These are phyloP conservation scores for Nematocida displodere DNA, from an alignment of 371 early-diverging fungal genomes.

Conservation along the genomic window DNA sequence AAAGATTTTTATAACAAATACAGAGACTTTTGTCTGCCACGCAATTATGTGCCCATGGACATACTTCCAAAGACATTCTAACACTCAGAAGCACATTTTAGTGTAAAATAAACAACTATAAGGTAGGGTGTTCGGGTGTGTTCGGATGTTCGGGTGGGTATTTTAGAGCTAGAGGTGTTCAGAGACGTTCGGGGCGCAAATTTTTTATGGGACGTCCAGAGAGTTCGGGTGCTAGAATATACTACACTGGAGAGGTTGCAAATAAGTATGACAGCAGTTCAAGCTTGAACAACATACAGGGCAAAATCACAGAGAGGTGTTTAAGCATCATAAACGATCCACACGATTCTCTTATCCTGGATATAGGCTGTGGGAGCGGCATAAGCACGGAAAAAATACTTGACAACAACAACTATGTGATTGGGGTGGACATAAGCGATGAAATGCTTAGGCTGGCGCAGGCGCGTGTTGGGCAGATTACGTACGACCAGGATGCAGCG, in stretches of 20 bases:
- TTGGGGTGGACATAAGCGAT: constrained; percentile 47
- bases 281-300: constrained; percentile 60
- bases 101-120: too few species aligned
- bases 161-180: too few species aligned
- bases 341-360: constrained; percentile 68
- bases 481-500: constrained; percentile 33
- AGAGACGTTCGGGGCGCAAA: neutral
- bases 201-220: constrained; percentile 50
- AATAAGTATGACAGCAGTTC: constrained; percentile 61
- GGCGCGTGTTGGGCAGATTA: constrained; percentile 9
- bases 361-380: constrained; percentile 92
- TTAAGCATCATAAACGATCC: constrained; percentile 58
- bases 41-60: constrained; percentile 59
- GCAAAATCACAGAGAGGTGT: constrained; percentile 58
- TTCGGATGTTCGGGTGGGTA: too few species aligned
- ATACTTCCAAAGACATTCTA: neutral
- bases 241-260: constrained; percentile 59
- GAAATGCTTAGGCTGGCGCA: constrained; percentile 45
- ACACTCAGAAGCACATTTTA: too few species aligned
- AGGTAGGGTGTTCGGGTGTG: too few species aligned
- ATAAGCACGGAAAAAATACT: constrained; percentile 83
- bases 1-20: constrained; percentile 68
- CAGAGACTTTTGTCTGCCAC: constrained; percentile 60
- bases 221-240: constrained; percentile 45
- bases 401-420: constrained; percentile 70